Base-by-base conservation (phyloP, 208 protist species). In the Acanthamoeba sp. region DNA sequence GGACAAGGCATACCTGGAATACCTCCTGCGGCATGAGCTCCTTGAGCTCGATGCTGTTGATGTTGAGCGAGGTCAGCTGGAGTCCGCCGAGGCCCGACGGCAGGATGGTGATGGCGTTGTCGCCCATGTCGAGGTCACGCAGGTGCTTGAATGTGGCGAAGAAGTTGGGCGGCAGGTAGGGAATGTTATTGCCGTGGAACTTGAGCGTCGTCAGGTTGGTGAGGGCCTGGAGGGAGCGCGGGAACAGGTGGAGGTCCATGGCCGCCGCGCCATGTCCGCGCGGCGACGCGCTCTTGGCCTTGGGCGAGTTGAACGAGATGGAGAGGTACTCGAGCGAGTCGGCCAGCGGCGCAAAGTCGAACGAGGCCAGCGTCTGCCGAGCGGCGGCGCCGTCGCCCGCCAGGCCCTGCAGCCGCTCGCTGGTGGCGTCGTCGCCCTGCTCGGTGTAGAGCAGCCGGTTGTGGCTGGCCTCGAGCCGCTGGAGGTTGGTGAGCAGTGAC, bases 101-200 rank as follows among this genome's bases (percentile, higher is more conserved):
- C 14, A 90, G 48, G n/a, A 27, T 29, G 9, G 82, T 90, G 82
- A 90, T 57, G 32, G 82, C n/a, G 34, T 90, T 90, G 82, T 66
- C 50, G 45, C 82, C 82, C 82, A 90, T 90, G 40, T 90, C 82
- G 14, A 90, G 82, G 34, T 62, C 45, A 24, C 12, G 27, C 82
- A 90, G 50, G 22, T 34, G 45, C 16, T n/a, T 90, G 34, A 90
- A 90, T 5, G 50, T 66, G 5, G 45, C 0, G 82, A 57, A 90
- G 82, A 90, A 90, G 82, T 62, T 62, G 38, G 45, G 32, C 32
- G 82, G 38, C 50, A 90, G 55, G 20, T 57, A 29, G 22, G 82
- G 52, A 22, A 90, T 90, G 52, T 90, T 90, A 48, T 90, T 90
- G 34, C 82, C 82, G 29, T 62, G 82, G 82, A 90, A 90, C 82